Conservation (phyloP, 2,329 filamentous ascomycete genomes). For the Fusarium palustre region DNA sequence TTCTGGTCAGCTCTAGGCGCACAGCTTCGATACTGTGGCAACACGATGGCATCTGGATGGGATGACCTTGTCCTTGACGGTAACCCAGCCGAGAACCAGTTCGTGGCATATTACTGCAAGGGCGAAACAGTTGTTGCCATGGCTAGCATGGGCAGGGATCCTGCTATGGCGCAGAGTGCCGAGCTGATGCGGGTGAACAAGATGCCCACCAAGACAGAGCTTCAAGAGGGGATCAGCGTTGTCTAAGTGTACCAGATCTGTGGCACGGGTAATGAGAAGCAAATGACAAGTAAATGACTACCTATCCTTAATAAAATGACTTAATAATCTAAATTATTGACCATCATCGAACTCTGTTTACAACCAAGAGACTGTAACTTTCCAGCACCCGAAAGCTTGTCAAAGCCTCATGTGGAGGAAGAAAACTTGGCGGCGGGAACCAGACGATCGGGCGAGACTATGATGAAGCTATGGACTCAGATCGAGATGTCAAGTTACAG, state of each 20-base stretch:
- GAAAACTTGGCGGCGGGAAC: slow-evolving; percentile 32
- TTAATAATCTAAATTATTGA: not conserved
- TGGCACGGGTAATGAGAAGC: not conserved
- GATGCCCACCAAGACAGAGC: slow-evolving; percentile 85
- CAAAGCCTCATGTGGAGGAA: not conserved
- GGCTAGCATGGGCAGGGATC: slow-evolving; percentile 90
- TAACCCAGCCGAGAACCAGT: slow-evolving; percentile 80
- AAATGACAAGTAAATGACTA: not conserved
- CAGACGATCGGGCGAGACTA: slow-evolving; percentile 6
- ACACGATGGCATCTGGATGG: slow-evolving; percentile 77
- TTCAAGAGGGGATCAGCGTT: slow-evolving; percentile 72
- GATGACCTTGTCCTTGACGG: slow-evolving; percentile 88
- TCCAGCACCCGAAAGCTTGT: not conserved
- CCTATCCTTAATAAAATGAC: not conserved
- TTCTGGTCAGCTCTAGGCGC: slow-evolving; percentile 96
- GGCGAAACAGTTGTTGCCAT: slow-evolving; percentile 90
- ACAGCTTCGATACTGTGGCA: slow-evolving; percentile 94
- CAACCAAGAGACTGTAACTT: not conserved
- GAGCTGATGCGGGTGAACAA: slow-evolving; percentile 85
- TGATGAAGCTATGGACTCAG: slow-evolving; percentile 15
- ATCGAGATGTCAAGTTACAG: slow-evolving; percentile 30
- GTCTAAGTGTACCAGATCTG: slow-evolving; percentile 40
- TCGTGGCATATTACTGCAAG: slow-evolving; percentile 88
- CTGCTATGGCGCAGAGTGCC: slow-evolving; percentile 82
- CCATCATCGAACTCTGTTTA: not conserved